Evolutionary conservation across 2,329 filamentous ascomycete species (phyloP), one percentile per base, ranked within the genome.

Genomic region (Sarocladiaceae sp.): DNA sequence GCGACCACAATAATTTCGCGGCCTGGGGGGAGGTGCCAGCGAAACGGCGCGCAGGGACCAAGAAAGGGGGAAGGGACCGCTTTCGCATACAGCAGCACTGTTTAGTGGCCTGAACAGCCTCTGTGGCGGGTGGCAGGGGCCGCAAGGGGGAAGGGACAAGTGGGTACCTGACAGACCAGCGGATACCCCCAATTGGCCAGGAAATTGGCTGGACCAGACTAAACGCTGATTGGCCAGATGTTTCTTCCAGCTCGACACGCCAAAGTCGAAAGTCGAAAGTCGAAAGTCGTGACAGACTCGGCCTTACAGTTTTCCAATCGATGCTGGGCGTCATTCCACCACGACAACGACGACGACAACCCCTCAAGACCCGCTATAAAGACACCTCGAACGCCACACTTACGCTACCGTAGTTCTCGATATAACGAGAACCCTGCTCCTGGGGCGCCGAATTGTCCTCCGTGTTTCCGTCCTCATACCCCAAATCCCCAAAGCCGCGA

Each of bases 1-100:
- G 26, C 44, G 28, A 28, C n/a, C 44, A 18, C 64, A 71, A 73
- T 71, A 77, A 76, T 77, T 77, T 77, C 73, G 67, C 61, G 69
- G 57, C 62, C 62, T 36, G 58, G 58, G 63, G 65, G 62, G 60
- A 65, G 61, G 26, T 15, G 44, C 44, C 44, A 31, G 44, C 26
- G 4, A 29, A 23, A 50, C 18, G 37, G 28, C 40, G 64, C 63
- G 65, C 67, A 70, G 66, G 70, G 68, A 60, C 64, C 55, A 62
- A 67, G 63, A 70, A 71, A 70, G 67, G 72, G 72, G 71, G 70
- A 70, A 71, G 62, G 64, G 64, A 65, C 60, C 44, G 35, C 3
- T 4, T 12, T 7, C 37, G 15, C 7, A 4, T 22, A 23, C 23
- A 44, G 28, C 40, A 28, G 40, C 62, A 61, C 60, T 62, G 44